Conservation (phyloP, 1,139 yeast species). For the Tardiomyces blankii region DNA sequence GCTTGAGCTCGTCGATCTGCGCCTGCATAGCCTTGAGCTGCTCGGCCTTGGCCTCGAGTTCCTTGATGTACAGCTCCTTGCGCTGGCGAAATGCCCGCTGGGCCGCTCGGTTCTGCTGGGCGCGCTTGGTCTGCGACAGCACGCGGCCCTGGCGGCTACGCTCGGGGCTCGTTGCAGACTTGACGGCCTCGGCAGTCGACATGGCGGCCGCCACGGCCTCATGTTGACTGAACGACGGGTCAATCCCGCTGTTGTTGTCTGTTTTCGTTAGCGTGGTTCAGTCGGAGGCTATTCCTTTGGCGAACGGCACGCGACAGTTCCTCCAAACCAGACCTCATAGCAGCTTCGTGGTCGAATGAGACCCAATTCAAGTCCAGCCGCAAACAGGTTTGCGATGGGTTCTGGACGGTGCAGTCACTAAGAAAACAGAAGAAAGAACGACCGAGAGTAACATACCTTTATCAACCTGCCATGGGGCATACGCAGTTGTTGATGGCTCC, state of each 20-base stretch:
- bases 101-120: constrained; percentile 81
- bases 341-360: too few relatives aligned
- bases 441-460: neutral
- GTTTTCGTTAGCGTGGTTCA: neutral
- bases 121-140: constrained; percentile 61
- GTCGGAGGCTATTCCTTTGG: too few relatives aligned
- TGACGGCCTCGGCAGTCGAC: neutral
- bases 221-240: neutral
- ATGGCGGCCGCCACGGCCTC: neutral
- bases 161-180: neutral
- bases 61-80: constrained; percentile 66
- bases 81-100: constrained; percentile 81
- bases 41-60: constrained; percentile 58
- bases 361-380: too few relatives aligned
- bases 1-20: constrained; percentile 49
- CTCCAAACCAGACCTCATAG: too few relatives aligned
- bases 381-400: too few relatives aligned
- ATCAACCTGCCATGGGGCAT: neutral
- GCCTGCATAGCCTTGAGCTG: constrained; percentile 50
- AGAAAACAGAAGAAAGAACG: too few relatives aligned
- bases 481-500: neutral
- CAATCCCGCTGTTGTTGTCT: neutral
- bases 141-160: constrained; percentile 27
- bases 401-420: too few relatives aligned
- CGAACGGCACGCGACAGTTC: too few relatives aligned